Conservation (phyloP, 257 asterid species). For the Fraxinus quadrangulata region DNA sequence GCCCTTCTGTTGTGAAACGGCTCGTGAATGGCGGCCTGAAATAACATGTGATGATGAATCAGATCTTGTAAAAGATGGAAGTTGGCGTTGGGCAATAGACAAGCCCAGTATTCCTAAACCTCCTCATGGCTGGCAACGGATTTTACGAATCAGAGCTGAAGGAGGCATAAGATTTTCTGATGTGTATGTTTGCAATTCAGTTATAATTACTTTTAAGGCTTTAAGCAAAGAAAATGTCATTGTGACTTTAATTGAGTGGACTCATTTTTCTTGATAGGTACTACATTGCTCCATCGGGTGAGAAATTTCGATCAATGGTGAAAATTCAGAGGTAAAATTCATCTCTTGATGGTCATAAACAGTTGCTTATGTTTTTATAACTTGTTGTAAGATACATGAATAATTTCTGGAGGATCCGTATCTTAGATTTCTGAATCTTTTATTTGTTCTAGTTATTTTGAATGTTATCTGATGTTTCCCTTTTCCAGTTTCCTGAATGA, state of each 20-base stretch:
- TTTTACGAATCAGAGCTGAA: slow-evolving; percentile 42
- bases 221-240: no score
- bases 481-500: slow-evolving; percentile 54
- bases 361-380: background rate
- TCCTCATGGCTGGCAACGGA: slow-evolving; percentile 49
- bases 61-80: slow-evolving; percentile 36
- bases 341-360: background rate
- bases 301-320: slow-evolving; percentile 23
- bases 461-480: background rate
- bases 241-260: background rate
- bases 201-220: background rate
- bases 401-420: background rate
- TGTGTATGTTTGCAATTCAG: slow-evolving; percentile 34
- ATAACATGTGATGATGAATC: slow-evolving; percentile 51
- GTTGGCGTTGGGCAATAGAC: slow-evolving; percentile 51
- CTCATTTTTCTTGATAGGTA: slow-evolving; percentile 19
- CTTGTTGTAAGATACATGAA: background rate
- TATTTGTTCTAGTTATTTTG: background rate
- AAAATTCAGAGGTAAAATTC: slow-evolving; percentile 19
- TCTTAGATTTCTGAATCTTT: background rate
- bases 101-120: slow-evolving; percentile 41
- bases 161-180: slow-evolving; percentile 57
- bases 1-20: slow-evolving; percentile 62
- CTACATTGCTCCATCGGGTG: slow-evolving; percentile 23
- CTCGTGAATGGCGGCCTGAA: slow-evolving; percentile 70